Evolutionary conservation across 805 yeast species (phyloP).

Genomic region (Starmerella stigmatis): DNA sequence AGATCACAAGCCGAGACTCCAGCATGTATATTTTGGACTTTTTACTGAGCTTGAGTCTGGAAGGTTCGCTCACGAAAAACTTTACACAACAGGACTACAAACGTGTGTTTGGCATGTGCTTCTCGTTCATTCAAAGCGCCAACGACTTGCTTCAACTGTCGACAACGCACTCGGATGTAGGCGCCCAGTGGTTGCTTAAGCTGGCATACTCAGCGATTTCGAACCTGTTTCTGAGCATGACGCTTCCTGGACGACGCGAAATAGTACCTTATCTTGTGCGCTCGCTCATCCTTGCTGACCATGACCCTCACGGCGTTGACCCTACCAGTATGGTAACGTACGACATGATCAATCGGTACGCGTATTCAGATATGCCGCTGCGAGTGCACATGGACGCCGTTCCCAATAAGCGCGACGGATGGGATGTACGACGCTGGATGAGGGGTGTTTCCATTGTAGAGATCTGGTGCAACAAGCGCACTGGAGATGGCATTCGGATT

Average conservation of each 20-base stretch:
- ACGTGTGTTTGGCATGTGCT: slow-evolving; percentile 72
- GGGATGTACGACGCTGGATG: slow-evolving; percentile 41
- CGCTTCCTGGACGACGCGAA: slow-evolving; percentile 45
- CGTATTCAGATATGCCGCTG: slow-evolving; percentile 53
- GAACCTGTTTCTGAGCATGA: slow-evolving; percentile 60
- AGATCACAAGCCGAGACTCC: slow-evolving; percentile 58
- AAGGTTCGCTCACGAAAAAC: slow-evolving; percentile 57
- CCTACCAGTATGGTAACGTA: slow-evolving; percentile 51
- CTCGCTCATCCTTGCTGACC: slow-evolving; percentile 40
- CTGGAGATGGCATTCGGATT: slow-evolving; percentile 43
- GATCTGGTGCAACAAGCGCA: slow-evolving; percentile 42
- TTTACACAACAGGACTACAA: slow-evolving; percentile 68
- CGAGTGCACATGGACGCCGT: slow-evolving; percentile 32
- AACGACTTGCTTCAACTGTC: slow-evolving; percentile 34
- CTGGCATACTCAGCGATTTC: slow-evolving; percentile 60
- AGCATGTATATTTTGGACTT: slow-evolving; percentile 69
- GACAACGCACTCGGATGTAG: slow-evolving; percentile 22
- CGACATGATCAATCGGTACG: slow-evolving; percentile 58
- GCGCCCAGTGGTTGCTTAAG: slow-evolving; percentile 51
- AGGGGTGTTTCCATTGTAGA: slow-evolving; percentile 48
- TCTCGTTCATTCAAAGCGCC: slow-evolving; percentile 65
- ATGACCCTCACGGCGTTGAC: slow-evolving; percentile 30
- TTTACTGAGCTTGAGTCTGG: slow-evolving; percentile 50
- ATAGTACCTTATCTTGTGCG: slow-evolving; percentile 54
- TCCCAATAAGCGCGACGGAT: slow-evolving; percentile 25